A percentile compares a stretch with the other conserved stretches of the same genome.
phyloP scores from a whole-genome alignment of 2,329 filamentous ascomycete genomes.

The Seiridium cupressi region DNA sequence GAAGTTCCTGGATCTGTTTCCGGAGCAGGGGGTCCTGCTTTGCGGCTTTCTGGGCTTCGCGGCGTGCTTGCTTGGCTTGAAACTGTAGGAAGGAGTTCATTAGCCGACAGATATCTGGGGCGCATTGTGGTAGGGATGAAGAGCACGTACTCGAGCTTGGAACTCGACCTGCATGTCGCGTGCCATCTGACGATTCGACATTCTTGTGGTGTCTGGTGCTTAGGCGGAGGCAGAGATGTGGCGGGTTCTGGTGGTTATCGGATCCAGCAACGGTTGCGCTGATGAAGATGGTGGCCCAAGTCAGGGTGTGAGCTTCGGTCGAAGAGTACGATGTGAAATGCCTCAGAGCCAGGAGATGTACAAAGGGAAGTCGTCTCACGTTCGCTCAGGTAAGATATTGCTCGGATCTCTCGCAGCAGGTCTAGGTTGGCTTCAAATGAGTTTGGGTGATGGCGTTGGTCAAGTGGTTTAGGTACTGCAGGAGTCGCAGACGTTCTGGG shows the following conservation, averaged over 20 bases:
- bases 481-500: no score
- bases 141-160: conserved; percentile 49
- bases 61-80: conserved; percentile 61
- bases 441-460: no score
- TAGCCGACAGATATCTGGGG: conserved; percentile 1
- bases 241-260: not conserved
- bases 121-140: not conserved
- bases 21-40: conserved; percentile 61
- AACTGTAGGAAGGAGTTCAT: conserved; percentile 35
- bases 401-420: no score
- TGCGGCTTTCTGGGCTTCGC: conserved; percentile 58
- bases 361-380: no score
- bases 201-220: conserved; percentile 26
- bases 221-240: not conserved
- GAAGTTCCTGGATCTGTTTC: conserved; percentile 62
- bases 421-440: no score
- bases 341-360: not conserved
- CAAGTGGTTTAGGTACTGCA: no score
- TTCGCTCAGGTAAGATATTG: no score
- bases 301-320: not conserved
- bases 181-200: conserved; percentile 58
- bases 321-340: not conserved
- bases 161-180: conserved; percentile 64
- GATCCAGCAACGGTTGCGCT: not conserved
- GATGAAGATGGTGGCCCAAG: not conserved